Conservation (phyloP, 1,139 yeast species). For the Torulaspora globosa region DNA sequence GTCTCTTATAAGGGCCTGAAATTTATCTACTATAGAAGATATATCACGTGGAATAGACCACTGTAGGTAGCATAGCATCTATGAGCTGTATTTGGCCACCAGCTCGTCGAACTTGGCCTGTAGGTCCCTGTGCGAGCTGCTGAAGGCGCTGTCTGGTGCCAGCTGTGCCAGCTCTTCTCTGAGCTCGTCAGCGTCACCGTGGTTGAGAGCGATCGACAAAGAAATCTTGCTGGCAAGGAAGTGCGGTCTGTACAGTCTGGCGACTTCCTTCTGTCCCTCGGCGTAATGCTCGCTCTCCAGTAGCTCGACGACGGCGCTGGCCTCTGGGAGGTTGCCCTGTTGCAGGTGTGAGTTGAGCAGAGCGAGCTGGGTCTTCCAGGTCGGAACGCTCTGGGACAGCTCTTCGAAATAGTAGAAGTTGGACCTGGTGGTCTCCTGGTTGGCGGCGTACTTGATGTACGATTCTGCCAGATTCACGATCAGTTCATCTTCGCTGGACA, state of each 20-base stretch:
- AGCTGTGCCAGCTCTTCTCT: conserved; percentile 41
- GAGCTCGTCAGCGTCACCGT: conserved; percentile 40
- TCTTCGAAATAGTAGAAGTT: conserved; percentile 38
- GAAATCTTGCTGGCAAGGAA: conserved; percentile 54
- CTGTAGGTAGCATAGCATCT: background rate
- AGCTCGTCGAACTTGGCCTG: conserved; percentile 50
- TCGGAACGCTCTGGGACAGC: conserved; percentile 36
- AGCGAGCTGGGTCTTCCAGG: conserved; percentile 39
- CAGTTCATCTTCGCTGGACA: conserved; percentile 36
- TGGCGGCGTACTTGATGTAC: conserved; percentile 33
- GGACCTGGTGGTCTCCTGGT: conserved; percentile 32
- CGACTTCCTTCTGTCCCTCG: conserved; percentile 27
- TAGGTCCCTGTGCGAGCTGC: conserved; percentile 47
- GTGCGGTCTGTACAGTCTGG: conserved; percentile 39
- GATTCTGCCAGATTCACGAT: conserved; percentile 35
- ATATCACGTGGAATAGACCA: conserved; percentile 2
- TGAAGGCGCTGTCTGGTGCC: conserved; percentile 46
- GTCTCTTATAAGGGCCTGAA: background rate
- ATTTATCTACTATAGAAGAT: background rate
- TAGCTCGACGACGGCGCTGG: conserved; percentile 38
- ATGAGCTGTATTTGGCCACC: conserved; percentile 45
- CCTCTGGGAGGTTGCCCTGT: conserved; percentile 42
- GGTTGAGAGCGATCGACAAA: conserved; percentile 47
- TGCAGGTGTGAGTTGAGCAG: conserved; percentile 41
- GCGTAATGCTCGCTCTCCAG: conserved; percentile 33